Evolutionary conservation across 371 early-diverging fungal species (phyloP), one percentile per base, ranked within the genome.

Genomic region (Mortierella sp.): DNA sequence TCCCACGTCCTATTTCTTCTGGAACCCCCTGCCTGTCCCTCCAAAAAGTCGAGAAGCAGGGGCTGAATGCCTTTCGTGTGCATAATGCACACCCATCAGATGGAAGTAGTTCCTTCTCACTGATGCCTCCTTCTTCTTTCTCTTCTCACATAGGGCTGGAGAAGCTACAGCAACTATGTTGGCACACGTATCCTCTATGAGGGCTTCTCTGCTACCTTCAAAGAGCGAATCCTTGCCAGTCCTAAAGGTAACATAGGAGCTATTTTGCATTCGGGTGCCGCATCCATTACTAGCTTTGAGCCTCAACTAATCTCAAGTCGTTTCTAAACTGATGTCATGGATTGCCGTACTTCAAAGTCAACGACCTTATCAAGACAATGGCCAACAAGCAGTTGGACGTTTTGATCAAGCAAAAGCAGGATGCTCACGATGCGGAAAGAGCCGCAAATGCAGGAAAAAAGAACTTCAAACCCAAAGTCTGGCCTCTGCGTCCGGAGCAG

Each of bases 101-200:
- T 34, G 37, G n/a, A n/a, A n/a, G n/a, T n/a, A n/a, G n/a, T n/a
- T n/a, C n/a, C n/a, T n/a, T n/a, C n/a, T n/a, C n/a, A n/a, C n/a
- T n/a, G n/a, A n/a, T n/a, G n/a, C n/a, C n/a, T n/a, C n/a, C n/a
- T 23, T 21, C 12, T 44, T 8, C 23, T 37, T 51, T 49, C 39
- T 44, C 48, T 23, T 37, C 17, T 14, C 61, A 42, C n/a, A 51
- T 66, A 91, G 90, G 93, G 92, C 4, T 94, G 93, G 93, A 86
- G 92, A 78, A 89, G 91, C 19, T 92, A 94, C 68, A 86, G 88
- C 65, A 82, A 87, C 57, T 93, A 93, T 72, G 89, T 94, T 59
- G 94, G 94, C 14, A 82, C 89, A 15, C 85, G 87, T 28, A 88
- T 93, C 34, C 82, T 91, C 50, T 90, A 92, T 56, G 88, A 89